Conservation (phyloP, 1,284 basidiomycete species). For the Ceratobasidium theobromae region DNA sequence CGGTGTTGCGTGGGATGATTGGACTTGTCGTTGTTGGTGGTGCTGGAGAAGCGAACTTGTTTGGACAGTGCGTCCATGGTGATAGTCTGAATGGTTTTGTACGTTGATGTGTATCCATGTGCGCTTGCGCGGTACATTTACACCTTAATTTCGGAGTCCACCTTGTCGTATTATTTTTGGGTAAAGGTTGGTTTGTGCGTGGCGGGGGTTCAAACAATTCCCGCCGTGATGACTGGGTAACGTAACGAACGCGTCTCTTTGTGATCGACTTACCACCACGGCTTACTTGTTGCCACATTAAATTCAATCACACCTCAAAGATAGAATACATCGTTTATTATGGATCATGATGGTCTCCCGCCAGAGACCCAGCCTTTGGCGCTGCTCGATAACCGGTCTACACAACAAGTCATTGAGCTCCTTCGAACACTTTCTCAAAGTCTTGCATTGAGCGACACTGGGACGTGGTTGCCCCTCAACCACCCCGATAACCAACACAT, state of each 20-base stretch:
- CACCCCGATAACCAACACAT: constrained; percentile 16
- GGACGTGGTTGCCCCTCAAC: constrained; percentile 2
- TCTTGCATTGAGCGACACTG: background rate
- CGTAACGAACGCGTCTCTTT: constrained; percentile 26
- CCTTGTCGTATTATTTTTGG: too few relatives aligned
- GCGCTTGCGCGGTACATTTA: too few relatives aligned
- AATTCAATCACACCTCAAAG: background rate
- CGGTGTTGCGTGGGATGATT: background rate
- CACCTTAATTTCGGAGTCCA: too few relatives aligned
- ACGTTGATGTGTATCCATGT: too few relatives aligned
- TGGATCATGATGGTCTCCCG: constrained; percentile 24
- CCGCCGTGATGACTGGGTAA: background rate
- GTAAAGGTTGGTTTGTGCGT: background rate
- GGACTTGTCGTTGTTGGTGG: background rate
- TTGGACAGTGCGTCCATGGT: background rate
- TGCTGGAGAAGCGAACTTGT: background rate
- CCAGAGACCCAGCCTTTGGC: constrained; percentile 6
- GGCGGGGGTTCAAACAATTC: background rate
- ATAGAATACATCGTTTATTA: background rate
- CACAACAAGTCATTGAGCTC: constrained; percentile 12
- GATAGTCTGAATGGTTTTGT: too few relatives aligned
- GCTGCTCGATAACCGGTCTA: constrained; percentile 21
- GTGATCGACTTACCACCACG: background rate
- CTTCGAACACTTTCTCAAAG: constrained; percentile 8
- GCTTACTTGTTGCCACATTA: background rate